Evolutionary conservation across 164 flowering plant genomes (phyloP).

Genomic region (Cinnamomum micranthum): DNA sequence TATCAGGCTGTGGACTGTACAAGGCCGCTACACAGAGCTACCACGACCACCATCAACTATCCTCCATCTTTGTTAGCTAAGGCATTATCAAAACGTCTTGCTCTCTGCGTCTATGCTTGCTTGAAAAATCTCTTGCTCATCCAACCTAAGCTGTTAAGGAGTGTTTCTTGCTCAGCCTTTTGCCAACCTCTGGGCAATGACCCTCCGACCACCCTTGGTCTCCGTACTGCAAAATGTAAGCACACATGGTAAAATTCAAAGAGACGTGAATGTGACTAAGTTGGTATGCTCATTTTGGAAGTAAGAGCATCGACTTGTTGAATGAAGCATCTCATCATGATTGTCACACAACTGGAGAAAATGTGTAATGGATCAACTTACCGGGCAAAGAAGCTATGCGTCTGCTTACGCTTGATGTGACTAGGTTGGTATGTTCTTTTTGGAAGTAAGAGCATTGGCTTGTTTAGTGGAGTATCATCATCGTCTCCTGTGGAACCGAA

Average conservation of each 20-base stretch:
- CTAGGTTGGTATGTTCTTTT: constrained; percentile 84
- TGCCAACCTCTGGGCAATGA: constrained; percentile 14
- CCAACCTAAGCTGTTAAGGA: neutral
- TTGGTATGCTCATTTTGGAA: constrained; percentile 60
- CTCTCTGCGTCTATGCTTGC: too few species aligned
- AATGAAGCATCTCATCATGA: neutral
- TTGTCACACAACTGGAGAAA: neutral
- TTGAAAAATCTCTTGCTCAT: too few species aligned
- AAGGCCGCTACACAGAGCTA: too few species aligned
- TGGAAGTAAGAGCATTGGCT: constrained; percentile 60
- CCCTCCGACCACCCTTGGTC: constrained; percentile 21
- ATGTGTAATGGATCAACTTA: constrained; percentile 15
- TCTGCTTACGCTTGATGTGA: constrained; percentile 64
- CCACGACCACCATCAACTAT: too few species aligned
- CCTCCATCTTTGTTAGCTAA: too few species aligned
- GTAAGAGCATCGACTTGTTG: constrained; percentile 50
- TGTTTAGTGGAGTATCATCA: constrained; percentile 35
- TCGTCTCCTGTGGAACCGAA: constrained; percentile 30
- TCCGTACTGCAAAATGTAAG: constrained; percentile 14
- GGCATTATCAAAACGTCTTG: too few species aligned
- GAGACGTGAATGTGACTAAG: constrained; percentile 10
- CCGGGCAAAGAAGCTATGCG: constrained; percentile 80
- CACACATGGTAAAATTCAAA: neutral
- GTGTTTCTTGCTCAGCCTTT: constrained; percentile 17
- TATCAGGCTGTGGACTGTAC: too few species aligned